Evolutionary conservation across 495 filamentous ascomycete species (phyloP).

Genomic region (Cryomyces antarcticus): DNA sequence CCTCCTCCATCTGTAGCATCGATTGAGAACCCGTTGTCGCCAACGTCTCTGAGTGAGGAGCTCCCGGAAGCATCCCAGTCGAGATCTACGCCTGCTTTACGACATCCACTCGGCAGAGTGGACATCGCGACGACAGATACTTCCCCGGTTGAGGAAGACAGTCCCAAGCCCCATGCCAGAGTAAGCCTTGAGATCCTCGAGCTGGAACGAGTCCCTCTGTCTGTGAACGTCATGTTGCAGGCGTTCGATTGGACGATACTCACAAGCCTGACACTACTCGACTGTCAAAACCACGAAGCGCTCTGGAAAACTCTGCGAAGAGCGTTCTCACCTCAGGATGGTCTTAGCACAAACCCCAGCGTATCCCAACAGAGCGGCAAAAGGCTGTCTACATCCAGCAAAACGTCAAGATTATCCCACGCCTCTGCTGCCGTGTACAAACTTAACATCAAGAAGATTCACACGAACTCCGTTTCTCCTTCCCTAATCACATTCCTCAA

Average conservation of each 20-base stretch:
- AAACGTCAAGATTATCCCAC: slow-evolving; percentile 12
- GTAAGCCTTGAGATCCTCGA: slow-evolving; percentile 59
- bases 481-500: slow-evolving; percentile 67
- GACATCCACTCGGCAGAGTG: no score
- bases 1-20: no score
- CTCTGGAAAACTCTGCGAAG: slow-evolving; percentile 66
- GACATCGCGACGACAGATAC: no score
- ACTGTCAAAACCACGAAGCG: slow-evolving; percentile 56
- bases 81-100: no score
- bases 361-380: slow-evolving; percentile 8
- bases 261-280: slow-evolving; percentile 61
- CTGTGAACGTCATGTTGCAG: slow-evolving; percentile 42
- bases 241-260: slow-evolving; percentile 65
- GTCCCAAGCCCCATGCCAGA: slow-evolving; percentile 17
- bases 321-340: slow-evolving; percentile 39
- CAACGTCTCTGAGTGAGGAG: no score
- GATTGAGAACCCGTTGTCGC: no score
- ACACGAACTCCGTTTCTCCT: slow-evolving; percentile 62
- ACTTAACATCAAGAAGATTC: slow-evolving; percentile 57
- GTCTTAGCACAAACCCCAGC: neutral
- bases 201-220: slow-evolving; percentile 63
- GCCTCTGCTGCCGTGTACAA: slow-evolving; percentile 32
- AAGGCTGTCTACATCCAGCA: slow-evolving; percentile 3
- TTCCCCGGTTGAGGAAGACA: neutral
- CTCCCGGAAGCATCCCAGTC: no score